Base-by-base conservation (phyloP, 2,329 filamentous ascomycete genomes). In the Xylariaceae sp. region DNA sequence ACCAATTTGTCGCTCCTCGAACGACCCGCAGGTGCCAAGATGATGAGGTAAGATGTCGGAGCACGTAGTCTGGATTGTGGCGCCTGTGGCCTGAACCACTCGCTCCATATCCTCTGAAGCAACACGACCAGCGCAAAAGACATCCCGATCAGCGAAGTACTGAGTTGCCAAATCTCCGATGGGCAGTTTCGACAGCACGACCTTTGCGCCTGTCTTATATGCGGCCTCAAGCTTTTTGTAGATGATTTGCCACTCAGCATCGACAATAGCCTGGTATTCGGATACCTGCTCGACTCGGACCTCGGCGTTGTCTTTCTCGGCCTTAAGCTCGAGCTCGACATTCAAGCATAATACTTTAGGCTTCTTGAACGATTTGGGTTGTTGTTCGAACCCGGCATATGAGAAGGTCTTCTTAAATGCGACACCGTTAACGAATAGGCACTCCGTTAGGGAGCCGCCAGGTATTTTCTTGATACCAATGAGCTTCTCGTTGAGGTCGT, bases 381-480 rank as follows among this genome's bases (percentile, higher is more conserved):
- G 94, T 78, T 99, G 94, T 78, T 99, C 94, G 77, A 99, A 99
- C 70, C 94, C 94, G 65, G 94, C 94, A 72, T 99, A 99, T 45
- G 93, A 92, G 75, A 99, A 99, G 4, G 94, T 99, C 85, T 99
- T 99, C 81, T 97, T 97, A 82, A 99, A 99, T 29, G 94, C 93
- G 58, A 99, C 94, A 70, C 94, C 94, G 73, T 97, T 94, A 70
- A 99, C 89, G 75, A 97, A 97, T 33, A 96, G 84, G 2, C 93
- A 97, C 60, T 97, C 94, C 68, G 96, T 94, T 26, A 99, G 84
- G 30, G 91, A 96, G 73, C 94, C 94, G 69, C 94, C 94, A 32
- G 92, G 93, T 59, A 99, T 92, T 80, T 97, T 97, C 83, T 99
- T 99, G 73, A 97, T 85, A 57, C 94, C 94, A 68, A 99, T 99